These are phyloP conservation scores for Akanthomyces muscarius DNA, from an alignment of 2,329 filamentous ascomycete species.

Conservation along the genomic window DNA sequence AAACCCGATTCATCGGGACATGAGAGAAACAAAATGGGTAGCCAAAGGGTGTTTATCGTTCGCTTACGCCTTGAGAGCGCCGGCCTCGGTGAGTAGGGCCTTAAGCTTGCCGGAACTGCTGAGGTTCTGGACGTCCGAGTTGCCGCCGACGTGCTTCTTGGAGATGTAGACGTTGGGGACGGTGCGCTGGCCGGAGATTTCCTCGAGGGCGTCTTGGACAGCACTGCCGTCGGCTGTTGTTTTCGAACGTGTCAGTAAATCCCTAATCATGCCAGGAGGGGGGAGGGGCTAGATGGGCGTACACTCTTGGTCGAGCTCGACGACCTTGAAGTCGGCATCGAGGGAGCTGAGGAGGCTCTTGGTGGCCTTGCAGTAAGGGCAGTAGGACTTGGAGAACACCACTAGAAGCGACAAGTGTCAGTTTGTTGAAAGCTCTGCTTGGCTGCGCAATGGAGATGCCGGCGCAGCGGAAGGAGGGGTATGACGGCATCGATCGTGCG, in stretches of 20 bases:
- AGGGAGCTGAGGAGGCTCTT: constrained; percentile 69
- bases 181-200: constrained; percentile 78
- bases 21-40: constrained; percentile 11
- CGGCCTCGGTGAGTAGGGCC: constrained; percentile 39
- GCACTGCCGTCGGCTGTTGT: constrained; percentile 70
- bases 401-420: constrained; percentile 43
- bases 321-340: constrained; percentile 66
- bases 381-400: constrained; percentile 96
- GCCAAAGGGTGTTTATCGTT: background rate
- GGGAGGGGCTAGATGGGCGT: constrained; percentile 39
- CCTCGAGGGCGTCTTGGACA: constrained; percentile 76
- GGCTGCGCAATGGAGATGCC: background rate
- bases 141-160: constrained; percentile 90
- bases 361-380: constrained; percentile 81
- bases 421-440: too few relatives aligned
- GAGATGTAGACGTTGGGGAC: constrained; percentile 96
- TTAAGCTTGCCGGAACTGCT: constrained; percentile 42
- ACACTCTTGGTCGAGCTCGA: constrained; percentile 87
- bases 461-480: constrained; percentile 1
- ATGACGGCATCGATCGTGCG: background rate
- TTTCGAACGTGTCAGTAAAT: constrained; percentile 22
- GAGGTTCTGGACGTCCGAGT: constrained; percentile 73
- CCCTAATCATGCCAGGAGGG: background rate
- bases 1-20: background rate
- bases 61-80: constrained; percentile 41